Conservation (phyloP, 2,329 filamentous ascomycete species). For the Pseudonectria foliicola region DNA sequence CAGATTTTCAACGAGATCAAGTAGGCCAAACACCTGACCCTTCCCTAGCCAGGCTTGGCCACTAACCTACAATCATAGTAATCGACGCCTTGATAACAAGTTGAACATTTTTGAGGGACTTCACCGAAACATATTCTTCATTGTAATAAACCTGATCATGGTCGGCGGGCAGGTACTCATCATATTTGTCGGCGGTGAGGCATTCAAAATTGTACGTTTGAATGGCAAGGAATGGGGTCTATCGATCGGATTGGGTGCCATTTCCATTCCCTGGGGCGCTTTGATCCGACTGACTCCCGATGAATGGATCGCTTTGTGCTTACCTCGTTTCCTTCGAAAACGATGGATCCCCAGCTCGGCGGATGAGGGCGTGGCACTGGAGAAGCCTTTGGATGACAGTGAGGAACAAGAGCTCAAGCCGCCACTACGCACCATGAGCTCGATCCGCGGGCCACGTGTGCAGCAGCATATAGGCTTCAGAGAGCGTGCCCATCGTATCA, state of each 20-base stretch:
- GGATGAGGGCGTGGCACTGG: conserved; percentile 3
- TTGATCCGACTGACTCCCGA: conserved; percentile 70
- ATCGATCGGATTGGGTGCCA: conserved; percentile 66
- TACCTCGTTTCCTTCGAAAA: conserved; percentile 23
- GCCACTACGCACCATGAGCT: conserved; percentile 24
- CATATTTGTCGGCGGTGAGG: conserved; percentile 69
- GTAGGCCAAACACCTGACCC: conserved; percentile 6
- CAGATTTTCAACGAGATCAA: conserved; percentile 67
- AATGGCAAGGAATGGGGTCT: conserved; percentile 73
- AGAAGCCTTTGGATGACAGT: conserved; percentile 11
- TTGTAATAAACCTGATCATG: conserved; percentile 74
- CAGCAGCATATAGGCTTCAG: conserved; percentile 25
- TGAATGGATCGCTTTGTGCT: conserved; percentile 29
- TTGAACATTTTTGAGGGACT: conserved; percentile 86
- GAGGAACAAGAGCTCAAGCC: conserved; percentile 17
- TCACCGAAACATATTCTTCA: conserved; percentile 72
- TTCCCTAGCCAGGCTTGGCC: conserved; percentile 60
- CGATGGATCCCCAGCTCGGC: conserved; percentile 18
- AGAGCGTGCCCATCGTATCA: conserved; percentile 20
- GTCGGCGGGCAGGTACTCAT: conserved; percentile 79
- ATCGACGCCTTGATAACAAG: conserved; percentile 68
- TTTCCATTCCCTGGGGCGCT: conserved; percentile 70
- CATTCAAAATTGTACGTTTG: conserved; percentile 60
- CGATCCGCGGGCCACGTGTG: conserved; percentile 23
- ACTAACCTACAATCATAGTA: conserved; percentile 59